Evolutionary conservation across 805 yeast species (phyloP).

Genomic region (Grigorovia yakushimaensis): DNA sequence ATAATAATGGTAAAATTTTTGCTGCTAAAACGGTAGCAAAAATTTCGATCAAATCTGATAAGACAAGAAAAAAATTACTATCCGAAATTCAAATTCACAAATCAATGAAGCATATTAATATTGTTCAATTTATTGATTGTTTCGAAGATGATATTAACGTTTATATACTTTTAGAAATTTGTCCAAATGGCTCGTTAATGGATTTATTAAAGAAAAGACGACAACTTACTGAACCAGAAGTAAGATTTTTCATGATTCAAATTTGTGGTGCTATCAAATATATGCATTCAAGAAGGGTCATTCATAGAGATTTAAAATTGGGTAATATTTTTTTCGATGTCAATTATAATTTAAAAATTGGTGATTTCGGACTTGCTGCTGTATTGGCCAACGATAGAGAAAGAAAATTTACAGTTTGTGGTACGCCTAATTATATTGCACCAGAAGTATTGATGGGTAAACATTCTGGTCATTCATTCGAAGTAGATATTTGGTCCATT

Average conservation of each 20-base stretch:
- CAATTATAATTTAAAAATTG: slow-evolving; percentile 87
- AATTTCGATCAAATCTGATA: slow-evolving; percentile 81
- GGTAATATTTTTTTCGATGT: slow-evolving; percentile 95
- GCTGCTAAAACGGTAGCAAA: slow-evolving; percentile 99
- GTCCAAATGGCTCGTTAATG: slow-evolving; percentile 92
- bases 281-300: slow-evolving; percentile 83
- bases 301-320: slow-evolving; percentile 90
- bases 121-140: slow-evolving; percentile 90
- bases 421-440: slow-evolving; percentile 97
- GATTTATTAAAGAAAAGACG: slow-evolving; percentile 81
- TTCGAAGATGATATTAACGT: slow-evolving; percentile 95
- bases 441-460: slow-evolving; percentile 94
- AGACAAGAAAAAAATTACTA: slow-evolving; percentile 71
- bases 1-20: slow-evolving; percentile 71
- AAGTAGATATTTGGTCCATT: slow-evolving; percentile 95
- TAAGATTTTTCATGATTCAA: slow-evolving; percentile 80
- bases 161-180: slow-evolving; percentile 84
- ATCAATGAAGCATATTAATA: slow-evolving; percentile 76
- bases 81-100: slow-evolving; percentile 95
- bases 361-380: slow-evolving; percentile 98
- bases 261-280: slow-evolving; percentile 89
- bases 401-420: slow-evolving; percentile 89
- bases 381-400: slow-evolving; percentile 63
- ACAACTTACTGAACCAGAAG: slow-evolving; percentile 83
- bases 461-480: slow-evolving; percentile 80